Evolutionary conservation across 768 basidiomycete species (phyloP).

Genomic region (Tephrocybe sp.): DNA sequence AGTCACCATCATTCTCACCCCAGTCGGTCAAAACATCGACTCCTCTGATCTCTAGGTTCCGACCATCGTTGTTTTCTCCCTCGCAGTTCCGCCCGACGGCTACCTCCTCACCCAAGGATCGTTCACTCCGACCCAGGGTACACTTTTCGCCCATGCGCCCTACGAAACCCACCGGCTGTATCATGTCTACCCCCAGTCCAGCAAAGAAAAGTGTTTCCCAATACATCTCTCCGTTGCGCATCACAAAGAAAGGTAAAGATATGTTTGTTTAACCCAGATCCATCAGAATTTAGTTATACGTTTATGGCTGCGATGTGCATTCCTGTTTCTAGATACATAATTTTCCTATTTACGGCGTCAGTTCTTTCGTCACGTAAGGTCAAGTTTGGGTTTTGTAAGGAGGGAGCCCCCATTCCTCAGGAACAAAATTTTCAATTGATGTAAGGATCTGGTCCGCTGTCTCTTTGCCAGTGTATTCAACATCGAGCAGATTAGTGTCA

Average conservation of each 20-base stretch:
- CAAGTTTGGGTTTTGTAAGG: slow-evolving; percentile 52
- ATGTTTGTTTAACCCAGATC: too few species aligned
- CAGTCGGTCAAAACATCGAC: slow-evolving; percentile 8
- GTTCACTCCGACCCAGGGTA: neutral
- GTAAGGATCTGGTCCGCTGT: slow-evolving; percentile 55
- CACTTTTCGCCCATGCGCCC: neutral
- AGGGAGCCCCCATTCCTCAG: slow-evolving; percentile 82
- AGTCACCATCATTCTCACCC: slow-evolving; percentile 2
- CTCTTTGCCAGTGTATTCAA: slow-evolving; percentile 47
- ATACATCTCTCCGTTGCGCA: slow-evolving; percentile 10
- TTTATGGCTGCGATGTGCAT: too few species aligned
- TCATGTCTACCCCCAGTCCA: slow-evolving; percentile 1
- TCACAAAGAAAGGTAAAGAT: slow-evolving; percentile 14
- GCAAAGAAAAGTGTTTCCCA: slow-evolving; percentile 6
- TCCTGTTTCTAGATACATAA: too few species aligned
- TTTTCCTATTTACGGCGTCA: neutral
- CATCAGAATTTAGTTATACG: too few species aligned
- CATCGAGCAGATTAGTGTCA: slow-evolving; percentile 59
- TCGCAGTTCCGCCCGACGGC: slow-evolving; percentile 3
- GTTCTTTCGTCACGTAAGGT: too few species aligned
- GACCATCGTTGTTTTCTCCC: slow-evolving; percentile 2
- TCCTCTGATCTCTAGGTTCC: slow-evolving; percentile 3
- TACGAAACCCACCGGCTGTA: neutral
- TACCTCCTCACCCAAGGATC: neutral
- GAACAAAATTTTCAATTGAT: slow-evolving; percentile 72